Evolutionary conservation across 2,329 filamentous ascomycete genomes (phyloP), one percentile per base, ranked within the genome.

Genomic region (Thelonectria blattea): DNA sequence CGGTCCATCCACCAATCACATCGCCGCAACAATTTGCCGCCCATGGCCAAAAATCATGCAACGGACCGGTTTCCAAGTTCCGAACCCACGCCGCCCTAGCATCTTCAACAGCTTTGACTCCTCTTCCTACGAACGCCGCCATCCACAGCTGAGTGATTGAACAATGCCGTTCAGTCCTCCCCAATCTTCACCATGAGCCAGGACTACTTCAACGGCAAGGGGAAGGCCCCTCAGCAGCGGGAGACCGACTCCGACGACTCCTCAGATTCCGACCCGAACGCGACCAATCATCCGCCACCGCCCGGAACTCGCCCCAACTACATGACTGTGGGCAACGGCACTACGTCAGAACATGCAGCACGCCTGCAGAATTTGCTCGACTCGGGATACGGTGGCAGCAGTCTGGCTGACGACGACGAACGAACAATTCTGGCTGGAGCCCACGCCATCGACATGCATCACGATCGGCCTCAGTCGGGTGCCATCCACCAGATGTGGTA

Each of bases 401-500:
- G 92, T 74, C 83, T 90, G 51, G 81, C 85, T 30, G 88, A 87
- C 61, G 90, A 90, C 53, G 85, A 85, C 66, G 76, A 79, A 61
- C 74, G 79, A 54, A 74, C 71, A 46, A 81, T 80, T 74, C 79
- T 81, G 67, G 77, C 80, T 43, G 72, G 76, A 60, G 78, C 80
- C 47, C 78, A 81, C 71, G 80, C 84, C 69, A 75, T 77, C 64
- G 76, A 80, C 49, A 73, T 80, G 56, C 77, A 78, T 52, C 73
- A 77, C 30, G 75, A 78, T 65, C 72, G 71, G 11, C 76, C 78
- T 46, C 87, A 94, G 66, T 89, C 92, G 39, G 91, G 90, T 72
- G 92, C 96, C 76, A 88, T 97, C 50, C 90, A 96, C 72, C 95
- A 98, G 79, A 85, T 98, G 66, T 92, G 91, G 83, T 97, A 97